These are phyloP conservation scores for Geranium brycei DNA, from an alignment of 345 rosid species.

Conservation along the genomic window DNA sequence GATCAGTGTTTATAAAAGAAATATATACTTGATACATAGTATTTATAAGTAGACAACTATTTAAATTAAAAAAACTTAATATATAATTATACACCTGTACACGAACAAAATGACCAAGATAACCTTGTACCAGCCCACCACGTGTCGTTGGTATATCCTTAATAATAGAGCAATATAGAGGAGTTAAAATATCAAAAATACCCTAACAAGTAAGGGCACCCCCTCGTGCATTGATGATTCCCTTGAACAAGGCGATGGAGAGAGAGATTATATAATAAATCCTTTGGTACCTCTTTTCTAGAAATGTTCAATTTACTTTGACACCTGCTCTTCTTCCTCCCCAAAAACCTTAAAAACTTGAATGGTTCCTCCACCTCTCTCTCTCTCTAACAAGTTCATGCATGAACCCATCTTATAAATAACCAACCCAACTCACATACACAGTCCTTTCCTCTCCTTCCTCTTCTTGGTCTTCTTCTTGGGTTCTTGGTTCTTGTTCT, in stretches of 20 bases:
- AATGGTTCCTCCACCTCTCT: not conserved
- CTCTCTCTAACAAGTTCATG: not conserved
- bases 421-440: not conserved
- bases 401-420: not conserved
- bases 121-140: not conserved
- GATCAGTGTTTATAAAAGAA: too few relatives aligned
- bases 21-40: too few relatives aligned
- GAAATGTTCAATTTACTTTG: slow-evolving; percentile 11
- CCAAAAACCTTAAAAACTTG: not conserved
- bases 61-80: too few relatives aligned
- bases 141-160: not conserved
- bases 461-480: not conserved
- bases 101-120: not conserved
- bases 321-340: slow-evolving; percentile 16
- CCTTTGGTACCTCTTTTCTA: slow-evolving; percentile 5
- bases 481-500: too few relatives aligned
- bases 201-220: slow-evolving; percentile 7
- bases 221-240: slow-evolving; percentile 6
- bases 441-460: not conserved
- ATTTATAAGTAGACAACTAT: too few relatives aligned
- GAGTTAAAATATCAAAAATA: not conserved
- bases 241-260: not conserved
- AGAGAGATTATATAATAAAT: slow-evolving; percentile 24
- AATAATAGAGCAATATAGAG: not conserved
- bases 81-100: not conserved